These are phyloP conservation scores for Coprinellus aureogranulatus DNA, from an alignment of 768 basidiomycete species.

Conservation along the genomic window DNA sequence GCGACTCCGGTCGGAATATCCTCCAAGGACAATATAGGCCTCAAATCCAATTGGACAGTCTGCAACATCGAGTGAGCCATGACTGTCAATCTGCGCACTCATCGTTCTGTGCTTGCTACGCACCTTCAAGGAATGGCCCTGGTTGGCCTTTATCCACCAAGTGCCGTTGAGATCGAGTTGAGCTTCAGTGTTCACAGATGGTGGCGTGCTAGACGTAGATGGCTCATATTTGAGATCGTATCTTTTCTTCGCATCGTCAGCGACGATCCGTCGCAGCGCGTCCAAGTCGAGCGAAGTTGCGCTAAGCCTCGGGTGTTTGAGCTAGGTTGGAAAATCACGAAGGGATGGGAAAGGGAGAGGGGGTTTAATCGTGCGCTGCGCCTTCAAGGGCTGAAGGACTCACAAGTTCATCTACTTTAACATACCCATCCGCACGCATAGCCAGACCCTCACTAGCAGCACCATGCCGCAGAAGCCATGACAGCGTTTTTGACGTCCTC, in stretches of 20 bases:
- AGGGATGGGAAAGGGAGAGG: no score
- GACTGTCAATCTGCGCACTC: no score
- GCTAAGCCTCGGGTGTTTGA: slow-evolving; percentile 9
- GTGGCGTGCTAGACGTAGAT: background rate
- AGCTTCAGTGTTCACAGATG: background rate
- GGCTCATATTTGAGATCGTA: slow-evolving; percentile 55
- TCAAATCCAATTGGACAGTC: slow-evolving; percentile 69
- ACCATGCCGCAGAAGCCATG: slow-evolving; percentile 90
- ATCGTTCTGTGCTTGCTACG: background rate
- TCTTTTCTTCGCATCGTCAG: slow-evolving; percentile 63
- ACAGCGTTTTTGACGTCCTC: slow-evolving; percentile 79
- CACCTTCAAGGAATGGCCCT: slow-evolving; percentile 85
- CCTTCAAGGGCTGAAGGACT: slow-evolving; percentile 25
- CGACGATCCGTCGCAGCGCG: slow-evolving; percentile 60
- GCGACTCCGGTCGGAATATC: slow-evolving; percentile 72
- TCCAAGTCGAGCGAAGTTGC: slow-evolving; percentile 59
- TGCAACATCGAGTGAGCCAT: slow-evolving; percentile 23
- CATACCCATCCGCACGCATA: slow-evolving; percentile 84
- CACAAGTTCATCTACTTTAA: slow-evolving; percentile 80
- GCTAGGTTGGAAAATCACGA: slow-evolving; percentile 3
- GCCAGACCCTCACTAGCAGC: slow-evolving; percentile 70
- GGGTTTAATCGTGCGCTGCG: no score
- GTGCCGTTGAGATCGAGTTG: background rate
- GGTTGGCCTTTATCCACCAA: slow-evolving; percentile 90
- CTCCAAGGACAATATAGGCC: slow-evolving; percentile 49